These are phyloP conservation scores for Penicillium dipodomyicola DNA, from an alignment of 495 filamentous ascomycete species.

Conservation along the genomic window DNA sequence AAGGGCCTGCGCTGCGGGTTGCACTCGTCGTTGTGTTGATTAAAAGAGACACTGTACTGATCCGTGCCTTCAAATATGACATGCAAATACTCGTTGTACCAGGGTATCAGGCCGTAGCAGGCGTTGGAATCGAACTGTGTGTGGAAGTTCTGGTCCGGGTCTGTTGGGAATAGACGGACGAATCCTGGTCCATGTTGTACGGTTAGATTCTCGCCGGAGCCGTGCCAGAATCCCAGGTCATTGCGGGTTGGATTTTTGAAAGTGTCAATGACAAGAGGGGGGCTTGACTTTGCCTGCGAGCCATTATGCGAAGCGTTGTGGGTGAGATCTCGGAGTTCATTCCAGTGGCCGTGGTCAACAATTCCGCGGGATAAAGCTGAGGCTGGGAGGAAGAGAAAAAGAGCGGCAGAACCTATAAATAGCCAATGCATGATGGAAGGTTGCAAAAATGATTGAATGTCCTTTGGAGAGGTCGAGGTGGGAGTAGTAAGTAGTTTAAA, in stretches of 20 bases:
- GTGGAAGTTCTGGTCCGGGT: constrained; percentile 68
- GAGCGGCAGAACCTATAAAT: constrained; percentile 3
- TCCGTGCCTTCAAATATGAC: constrained; percentile 65
- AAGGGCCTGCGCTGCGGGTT: constrained; percentile 58
- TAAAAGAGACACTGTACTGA: constrained; percentile 66
- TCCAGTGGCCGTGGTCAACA: constrained; percentile 5
- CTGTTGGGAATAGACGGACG: constrained; percentile 60
- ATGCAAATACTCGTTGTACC: constrained; percentile 60
- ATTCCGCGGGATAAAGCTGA: neutral
- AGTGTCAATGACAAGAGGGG: constrained; percentile 61
- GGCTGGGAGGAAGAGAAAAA: neutral
- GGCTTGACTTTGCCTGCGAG: constrained; percentile 1
- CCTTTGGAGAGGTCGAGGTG: neutral
- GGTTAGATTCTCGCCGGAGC: constrained; percentile 59
- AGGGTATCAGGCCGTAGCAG: constrained; percentile 61
- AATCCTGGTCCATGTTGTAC: constrained; percentile 48
- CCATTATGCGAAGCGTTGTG: neutral
- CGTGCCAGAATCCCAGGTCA: constrained; percentile 69
- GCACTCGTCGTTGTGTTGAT: constrained; percentile 69
- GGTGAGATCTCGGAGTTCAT: constrained; percentile 3
- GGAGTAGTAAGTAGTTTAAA: neutral
- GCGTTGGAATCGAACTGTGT: constrained; percentile 56
- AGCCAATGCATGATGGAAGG: constrained; percentile 6
- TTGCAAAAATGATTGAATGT: neutral
- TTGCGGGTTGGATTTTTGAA: constrained; percentile 58